These are phyloP conservation scores for Rhypophila decipiens DNA, from an alignment of 495 filamentous ascomycete species.

Conservation along the genomic window DNA sequence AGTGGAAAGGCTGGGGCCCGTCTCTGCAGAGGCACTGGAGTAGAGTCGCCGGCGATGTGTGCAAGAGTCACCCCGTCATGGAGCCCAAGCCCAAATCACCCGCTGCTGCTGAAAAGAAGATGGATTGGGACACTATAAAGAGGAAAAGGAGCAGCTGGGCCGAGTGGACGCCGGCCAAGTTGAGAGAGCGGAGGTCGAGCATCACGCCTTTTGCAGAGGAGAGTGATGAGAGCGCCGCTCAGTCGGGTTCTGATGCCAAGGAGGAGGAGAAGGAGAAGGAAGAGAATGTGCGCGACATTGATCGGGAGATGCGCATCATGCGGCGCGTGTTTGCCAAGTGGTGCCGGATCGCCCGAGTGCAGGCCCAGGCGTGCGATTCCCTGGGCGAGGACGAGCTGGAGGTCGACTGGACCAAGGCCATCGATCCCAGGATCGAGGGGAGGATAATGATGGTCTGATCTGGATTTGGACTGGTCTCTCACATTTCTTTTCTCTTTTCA, in stretches of 20 bases:
- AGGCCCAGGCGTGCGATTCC: slow-evolving; percentile 35
- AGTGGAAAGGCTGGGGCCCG: slow-evolving; percentile 62
- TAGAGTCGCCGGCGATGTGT: slow-evolving; percentile 45
- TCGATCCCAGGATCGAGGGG: slow-evolving; percentile 70
- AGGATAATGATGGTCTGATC: slow-evolving; percentile 48
- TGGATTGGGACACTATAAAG: not conserved
- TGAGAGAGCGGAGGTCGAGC: slow-evolving; percentile 30
- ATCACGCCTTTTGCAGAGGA: slow-evolving; percentile 24
- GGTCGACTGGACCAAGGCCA: slow-evolving; percentile 71
- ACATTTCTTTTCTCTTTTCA: too few relatives aligned
- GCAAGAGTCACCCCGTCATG: slow-evolving; percentile 24
- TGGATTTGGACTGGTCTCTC: too few relatives aligned
- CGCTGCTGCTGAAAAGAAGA: not conserved
- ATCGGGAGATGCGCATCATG: slow-evolving; percentile 41
- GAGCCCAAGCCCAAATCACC: slow-evolving; percentile 1
- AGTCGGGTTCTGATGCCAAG: not conserved
- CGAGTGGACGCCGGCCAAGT: slow-evolving; percentile 37
- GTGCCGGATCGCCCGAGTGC: slow-evolving; percentile 62
- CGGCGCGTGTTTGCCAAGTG: slow-evolving; percentile 63
- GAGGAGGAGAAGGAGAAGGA: slow-evolving; percentile 11
- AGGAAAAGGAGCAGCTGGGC: slow-evolving; percentile 28
- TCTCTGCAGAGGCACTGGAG: slow-evolving; percentile 55
- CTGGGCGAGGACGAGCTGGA: slow-evolving; percentile 51
- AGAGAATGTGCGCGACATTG: slow-evolving; percentile 23
- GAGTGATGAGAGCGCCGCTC: slow-evolving; percentile 29